Conservation (phyloP, 371 early-diverging fungal genomes). For the Phascolomyces articulosus region DNA sequence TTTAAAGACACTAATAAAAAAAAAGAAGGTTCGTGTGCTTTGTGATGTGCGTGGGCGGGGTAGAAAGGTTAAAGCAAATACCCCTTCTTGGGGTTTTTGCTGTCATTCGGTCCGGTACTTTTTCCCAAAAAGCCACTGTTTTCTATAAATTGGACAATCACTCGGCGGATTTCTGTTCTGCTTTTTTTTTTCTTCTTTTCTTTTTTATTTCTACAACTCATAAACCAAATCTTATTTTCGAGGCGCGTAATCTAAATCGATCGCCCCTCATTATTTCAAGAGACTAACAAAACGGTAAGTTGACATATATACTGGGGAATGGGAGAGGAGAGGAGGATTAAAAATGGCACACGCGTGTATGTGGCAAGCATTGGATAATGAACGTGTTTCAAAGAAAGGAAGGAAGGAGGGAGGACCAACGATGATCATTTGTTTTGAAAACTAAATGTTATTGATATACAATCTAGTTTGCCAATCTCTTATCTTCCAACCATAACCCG, state of each 20-base stretch:
- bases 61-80: not conserved
- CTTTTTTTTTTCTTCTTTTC: not conserved
- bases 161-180: not conserved
- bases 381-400: too few species aligned
- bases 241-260: not conserved
- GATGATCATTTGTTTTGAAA: not conserved
- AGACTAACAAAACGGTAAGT: conserved; percentile 7
- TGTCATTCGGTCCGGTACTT: conserved; percentile 1
- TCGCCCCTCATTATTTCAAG: not conserved
- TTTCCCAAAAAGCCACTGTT: not conserved
- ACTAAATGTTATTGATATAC: not conserved
- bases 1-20: not conserved
- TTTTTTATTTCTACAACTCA: not conserved
- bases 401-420: too few species aligned
- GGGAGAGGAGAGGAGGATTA: too few species aligned
- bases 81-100: conserved; percentile 1
- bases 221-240: not conserved
- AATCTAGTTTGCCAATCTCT: conserved; percentile 78
- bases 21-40: not conserved
- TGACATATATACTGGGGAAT: too few species aligned
- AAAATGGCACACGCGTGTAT: not conserved
- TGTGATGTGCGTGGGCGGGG: not conserved
- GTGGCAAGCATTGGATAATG: not conserved
- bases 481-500: conserved; percentile 86
- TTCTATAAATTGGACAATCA: not conserved